Base-by-base conservation (phyloP, 352 stramenopile species). In the Phytophthora crassamura region DNA sequence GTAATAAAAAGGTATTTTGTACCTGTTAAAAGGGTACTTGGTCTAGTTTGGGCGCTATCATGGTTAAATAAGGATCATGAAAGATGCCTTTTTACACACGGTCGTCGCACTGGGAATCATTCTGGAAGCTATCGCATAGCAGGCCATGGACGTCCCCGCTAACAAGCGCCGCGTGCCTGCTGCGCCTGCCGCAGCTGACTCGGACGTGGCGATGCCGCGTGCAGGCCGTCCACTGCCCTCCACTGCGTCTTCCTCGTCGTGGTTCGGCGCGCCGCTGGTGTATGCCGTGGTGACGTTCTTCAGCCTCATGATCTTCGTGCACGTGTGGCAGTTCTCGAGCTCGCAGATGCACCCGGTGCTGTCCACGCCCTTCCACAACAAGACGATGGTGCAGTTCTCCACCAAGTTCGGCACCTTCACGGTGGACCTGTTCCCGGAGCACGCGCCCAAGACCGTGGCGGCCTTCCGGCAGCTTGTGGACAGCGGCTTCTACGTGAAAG, bases 371-470 rank as follows among this genome's bases (percentile, higher is more conserved):
- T 95, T 93, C 68, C 69, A 80, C 64, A 91, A 93, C 59, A 89
- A 92, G 65, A 86, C 72, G 32, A 93, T 95, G 87, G 85, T 90
- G 61, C 58, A 91, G 61, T 84, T 95, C 56, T 75, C 78, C 15
- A 95, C 87, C 54, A 91, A 91, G 59, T 84, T 86, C 42, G 86
- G 86, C 20, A 73, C 71, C 12, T 94, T 95, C 71, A 91, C 80
- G 10, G 50, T 95, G 18, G 87, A 95, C 20, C 51, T 95, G 67
- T 95, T 82, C 59, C 82, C 85, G 10, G 76, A 94, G 30, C 84
- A 94, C 52, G 87, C 87, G 33, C 87, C 87, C 6, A 74, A 83
- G 73, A 90, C 85, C 2, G 85, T 93, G 9, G 84, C 75, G 20
- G 82, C 84, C 34, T 93, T 95, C 57, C 67, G 74, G 60, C 81